Conservation (phyloP, 2,329 filamentous ascomycete species). For the Colletotrichum viniferum region DNA sequence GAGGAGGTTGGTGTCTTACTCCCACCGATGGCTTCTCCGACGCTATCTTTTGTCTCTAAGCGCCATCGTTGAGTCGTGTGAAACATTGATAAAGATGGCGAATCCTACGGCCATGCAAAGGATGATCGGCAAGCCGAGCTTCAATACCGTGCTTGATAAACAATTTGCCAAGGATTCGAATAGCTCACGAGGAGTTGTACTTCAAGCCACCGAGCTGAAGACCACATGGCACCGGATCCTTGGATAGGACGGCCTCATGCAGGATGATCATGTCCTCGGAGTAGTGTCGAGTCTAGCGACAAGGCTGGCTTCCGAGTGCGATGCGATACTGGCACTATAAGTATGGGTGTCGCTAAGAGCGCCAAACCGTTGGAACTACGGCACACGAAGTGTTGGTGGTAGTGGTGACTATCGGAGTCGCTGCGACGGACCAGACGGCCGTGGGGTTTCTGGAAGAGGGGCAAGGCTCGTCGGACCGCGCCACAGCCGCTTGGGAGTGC, state of each 20-base stretch:
- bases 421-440: neutral
- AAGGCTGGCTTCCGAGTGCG: neutral
- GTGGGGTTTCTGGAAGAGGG: neutral
- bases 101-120: neutral
- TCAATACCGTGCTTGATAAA: neutral
- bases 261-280: neutral
- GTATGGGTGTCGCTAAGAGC: neutral
- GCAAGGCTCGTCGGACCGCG: constrained; percentile 1
- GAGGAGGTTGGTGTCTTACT: neutral
- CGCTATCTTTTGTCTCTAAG: neutral
- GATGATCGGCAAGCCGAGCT: neutral
- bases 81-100: neutral
- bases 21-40: neutral
- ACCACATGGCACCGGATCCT: neutral
- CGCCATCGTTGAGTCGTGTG: neutral
- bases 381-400: neutral
- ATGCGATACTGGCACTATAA: neutral
- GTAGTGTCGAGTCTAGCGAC: neutral
- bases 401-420: neutral
- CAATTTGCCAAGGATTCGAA: neutral
- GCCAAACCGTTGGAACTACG: neutral
- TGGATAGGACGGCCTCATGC: neutral
- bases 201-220: neutral
- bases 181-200: neutral
- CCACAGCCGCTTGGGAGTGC: constrained; percentile 8